Evolutionary conservation across 192 early-diverging fungal species (phyloP), one percentile per base, ranked within the genome.

Genomic region (Gonapodya prolifera): DNA sequence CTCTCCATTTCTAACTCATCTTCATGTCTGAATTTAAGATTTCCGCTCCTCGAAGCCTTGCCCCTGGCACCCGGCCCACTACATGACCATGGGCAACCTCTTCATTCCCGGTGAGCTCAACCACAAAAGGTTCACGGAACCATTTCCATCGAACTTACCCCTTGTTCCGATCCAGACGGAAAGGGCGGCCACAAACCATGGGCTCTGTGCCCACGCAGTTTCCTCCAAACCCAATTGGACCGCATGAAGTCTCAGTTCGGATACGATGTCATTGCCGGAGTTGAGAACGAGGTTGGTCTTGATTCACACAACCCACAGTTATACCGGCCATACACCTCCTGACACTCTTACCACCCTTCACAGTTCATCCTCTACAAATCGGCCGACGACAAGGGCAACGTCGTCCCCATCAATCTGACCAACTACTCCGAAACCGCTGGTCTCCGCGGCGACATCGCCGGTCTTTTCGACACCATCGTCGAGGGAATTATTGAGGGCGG

Each of bases 361-460:
- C 45, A 61, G 71, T 73, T 73, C 71, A 73, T 73, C 31, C 29
- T 73, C 18, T 73, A 73, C 71, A 73, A 18, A 8, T 18, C 18
- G 2, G 71, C 29, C 29, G 71, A 73, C 71, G 71, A 18, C 8
- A 32, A 73, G 71, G 71, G 71, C 31, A 30, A 32, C 71, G 71
- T 32, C 71, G 29, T 32, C 32, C 28, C 71, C 31, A 29, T 73
- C 18, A 73, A 73, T 29, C 2, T 30, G 18, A 13, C 28, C 71
- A 73, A 73, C 71, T 73, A 73, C 31, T 73, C 71, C 71, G 71
- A 73, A 32, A 73, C 71, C 28, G 71, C 71, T 32, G 71, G 71
- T 32, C 71, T 73, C 8, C 18, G 18, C 8, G 71, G 71, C 71
- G 29, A 73, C 31, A 73, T 73, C 8, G 71, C 71, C 32, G 71